Evolutionary conservation across 345 rosid genomes (phyloP).

Genomic region (Brassica cretica): DNA sequence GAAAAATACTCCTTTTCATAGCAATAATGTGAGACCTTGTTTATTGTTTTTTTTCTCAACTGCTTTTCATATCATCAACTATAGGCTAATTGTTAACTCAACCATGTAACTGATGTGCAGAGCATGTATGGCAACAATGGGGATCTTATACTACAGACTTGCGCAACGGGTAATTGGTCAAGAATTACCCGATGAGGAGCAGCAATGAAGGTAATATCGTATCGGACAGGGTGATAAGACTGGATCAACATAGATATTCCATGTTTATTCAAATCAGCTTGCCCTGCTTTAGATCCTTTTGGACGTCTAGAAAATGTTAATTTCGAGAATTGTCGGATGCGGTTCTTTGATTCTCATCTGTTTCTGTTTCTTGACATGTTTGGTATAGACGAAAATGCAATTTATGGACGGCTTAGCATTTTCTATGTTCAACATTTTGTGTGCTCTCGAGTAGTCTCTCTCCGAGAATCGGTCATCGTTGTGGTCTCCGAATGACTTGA

Average conservation of each 20-base stretch:
- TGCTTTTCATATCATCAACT: neutral
- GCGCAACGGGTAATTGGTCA: constrained; percentile 75
- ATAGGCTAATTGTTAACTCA: neutral
- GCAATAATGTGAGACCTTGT: constrained; percentile 76
- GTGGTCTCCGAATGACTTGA: neutral
- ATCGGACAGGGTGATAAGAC: constrained; percentile 1
- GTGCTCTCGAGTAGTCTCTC: neutral
- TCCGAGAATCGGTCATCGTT: neutral
- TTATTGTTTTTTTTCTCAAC: neutral
- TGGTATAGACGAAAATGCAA: constrained; percentile 20
- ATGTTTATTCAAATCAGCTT: constrained; percentile 23
- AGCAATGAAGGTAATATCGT: constrained; percentile 45
- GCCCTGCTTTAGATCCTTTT: constrained; percentile 1
- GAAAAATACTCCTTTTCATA: constrained; percentile 81
- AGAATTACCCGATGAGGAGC: constrained; percentile 54
- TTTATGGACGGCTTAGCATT: neutral
- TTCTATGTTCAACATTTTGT: neutral
- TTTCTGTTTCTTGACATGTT: constrained; percentile 11
- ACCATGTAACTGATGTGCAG: constrained; percentile 46
- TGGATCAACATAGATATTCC: constrained; percentile 25
- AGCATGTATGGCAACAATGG: constrained; percentile 99
- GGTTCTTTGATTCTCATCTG: constrained; percentile 6
- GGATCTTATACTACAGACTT: constrained; percentile 88
- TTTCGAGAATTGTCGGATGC: constrained; percentile 14
- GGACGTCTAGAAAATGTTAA: constrained; percentile 2